Conservation (phyloP, 495 filamentous ascomycete species). For the Ascodesmis nigricans region DNA sequence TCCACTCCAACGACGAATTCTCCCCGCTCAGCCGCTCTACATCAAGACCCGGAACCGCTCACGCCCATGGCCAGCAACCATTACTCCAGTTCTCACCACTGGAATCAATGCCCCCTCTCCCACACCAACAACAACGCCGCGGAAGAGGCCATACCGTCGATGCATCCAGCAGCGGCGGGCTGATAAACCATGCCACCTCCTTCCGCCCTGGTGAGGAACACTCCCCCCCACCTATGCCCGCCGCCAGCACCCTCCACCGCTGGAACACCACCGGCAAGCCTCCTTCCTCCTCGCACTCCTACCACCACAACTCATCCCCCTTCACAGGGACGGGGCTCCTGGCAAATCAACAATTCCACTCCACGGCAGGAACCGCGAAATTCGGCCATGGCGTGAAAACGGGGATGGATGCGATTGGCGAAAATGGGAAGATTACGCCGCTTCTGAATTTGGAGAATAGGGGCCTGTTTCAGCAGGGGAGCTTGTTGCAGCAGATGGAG, state of each 20-base stretch:
- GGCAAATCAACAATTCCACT: conserved; percentile 9
- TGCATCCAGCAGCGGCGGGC: conserved; percentile 6
- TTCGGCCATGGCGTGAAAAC: conserved; percentile 15
- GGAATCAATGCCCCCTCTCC: conserved; percentile 6
- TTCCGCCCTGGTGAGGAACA: not conserved
- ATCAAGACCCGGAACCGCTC: too few relatives aligned
- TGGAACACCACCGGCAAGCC: not conserved
- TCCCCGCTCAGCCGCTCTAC: not conserved
- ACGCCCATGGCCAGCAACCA: too few relatives aligned
- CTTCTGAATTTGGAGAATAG: conserved; percentile 6
- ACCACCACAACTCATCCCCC: too few relatives aligned
- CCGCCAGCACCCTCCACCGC: not conserved
- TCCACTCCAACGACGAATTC: not conserved
- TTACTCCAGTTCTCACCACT: too few relatives aligned
- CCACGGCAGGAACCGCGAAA: conserved; percentile 10
- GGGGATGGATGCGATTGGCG: conserved; percentile 11
- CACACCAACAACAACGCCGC: conserved; percentile 13
- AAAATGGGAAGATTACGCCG: conserved; percentile 14
- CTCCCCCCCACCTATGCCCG: not conserved
- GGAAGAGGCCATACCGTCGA: conserved; percentile 13
- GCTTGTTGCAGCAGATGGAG: conserved; percentile 17
- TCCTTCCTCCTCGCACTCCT: too few relatives aligned
- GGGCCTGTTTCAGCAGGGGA: conserved; percentile 16
- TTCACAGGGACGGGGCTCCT: conserved; percentile 18
- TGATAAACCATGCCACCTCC: conserved; percentile 11